Conservation (phyloP, 73 alveolate genomes). For the Paramecium biaurelia region DNA sequence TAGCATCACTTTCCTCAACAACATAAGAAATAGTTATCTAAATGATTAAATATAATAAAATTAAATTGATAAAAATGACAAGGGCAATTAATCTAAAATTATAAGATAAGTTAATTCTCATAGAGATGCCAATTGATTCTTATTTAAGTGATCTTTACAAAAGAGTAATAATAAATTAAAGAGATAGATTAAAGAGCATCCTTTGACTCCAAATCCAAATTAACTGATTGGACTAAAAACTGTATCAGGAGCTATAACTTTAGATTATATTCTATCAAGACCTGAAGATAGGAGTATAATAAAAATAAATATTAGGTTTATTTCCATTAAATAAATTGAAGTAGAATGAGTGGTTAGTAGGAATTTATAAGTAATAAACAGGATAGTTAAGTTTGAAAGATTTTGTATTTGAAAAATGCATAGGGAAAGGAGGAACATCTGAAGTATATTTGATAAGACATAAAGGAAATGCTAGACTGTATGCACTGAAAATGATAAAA, state of each 20-base stretch:
- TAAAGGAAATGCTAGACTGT: constrained; percentile 39
- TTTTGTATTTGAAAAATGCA: constrained; percentile 50
- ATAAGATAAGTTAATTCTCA: neutral
- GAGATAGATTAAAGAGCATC: constrained; percentile 44
- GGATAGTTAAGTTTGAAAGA: constrained; percentile 28
- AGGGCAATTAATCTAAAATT: constrained; percentile 28
- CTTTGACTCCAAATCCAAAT: constrained; percentile 29
- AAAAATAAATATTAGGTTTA: neutral
- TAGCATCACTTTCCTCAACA: neutral
- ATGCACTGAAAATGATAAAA: constrained; percentile 61
- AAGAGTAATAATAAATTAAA: neutral
- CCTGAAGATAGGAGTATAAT: constrained; percentile 34
- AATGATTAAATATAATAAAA: neutral
- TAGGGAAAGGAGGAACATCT: constrained; percentile 67
- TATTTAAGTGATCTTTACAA: neutral
- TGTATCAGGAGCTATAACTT: neutral
- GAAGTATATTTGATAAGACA: constrained; percentile 65
- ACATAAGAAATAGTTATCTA: neutral
- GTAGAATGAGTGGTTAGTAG: constrained; percentile 21
- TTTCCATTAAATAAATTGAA: neutral
- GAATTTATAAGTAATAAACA: constrained; percentile 6
- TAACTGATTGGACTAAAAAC: neutral
- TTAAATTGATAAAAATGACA: neutral
- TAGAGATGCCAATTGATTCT: neutral
- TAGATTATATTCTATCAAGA: constrained; percentile 27